These are phyloP conservation scores for Adansonia madagascariensis DNA, from an alignment of 441 rosid species.

Conservation along the genomic window DNA sequence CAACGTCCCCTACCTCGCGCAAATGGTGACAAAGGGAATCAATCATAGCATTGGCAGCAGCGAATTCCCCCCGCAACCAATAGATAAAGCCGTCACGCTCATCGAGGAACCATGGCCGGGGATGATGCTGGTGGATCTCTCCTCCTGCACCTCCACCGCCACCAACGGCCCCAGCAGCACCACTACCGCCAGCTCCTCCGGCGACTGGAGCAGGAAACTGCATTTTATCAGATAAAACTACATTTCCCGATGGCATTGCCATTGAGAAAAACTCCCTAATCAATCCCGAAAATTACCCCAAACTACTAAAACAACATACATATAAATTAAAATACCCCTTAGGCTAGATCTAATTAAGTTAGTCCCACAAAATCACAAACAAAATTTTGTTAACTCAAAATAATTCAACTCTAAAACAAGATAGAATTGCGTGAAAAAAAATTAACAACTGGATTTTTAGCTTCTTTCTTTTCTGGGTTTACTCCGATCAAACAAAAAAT, in stretches of 20 bases:
- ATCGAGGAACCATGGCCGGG: neutral
- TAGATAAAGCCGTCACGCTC: slow-evolving; percentile 13
- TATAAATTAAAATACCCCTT: slow-evolving; percentile 15
- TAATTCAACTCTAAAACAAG: neutral
- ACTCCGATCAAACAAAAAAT: slow-evolving; percentile 9
- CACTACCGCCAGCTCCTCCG: neutral
- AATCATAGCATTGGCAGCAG: slow-evolving; percentile 18
- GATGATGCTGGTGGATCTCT: slow-evolving; percentile 13
- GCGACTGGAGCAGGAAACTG: slow-evolving; percentile 46
- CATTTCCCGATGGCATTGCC: slow-evolving; percentile 37
- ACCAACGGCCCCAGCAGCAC: neutral
- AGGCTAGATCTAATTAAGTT: slow-evolving; percentile 30
- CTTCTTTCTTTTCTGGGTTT: neutral
- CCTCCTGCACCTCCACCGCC: neutral
- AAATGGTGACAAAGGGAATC: slow-evolving; percentile 2
- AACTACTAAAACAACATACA: slow-evolving; percentile 14
- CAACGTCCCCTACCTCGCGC: slow-evolving; percentile 14
- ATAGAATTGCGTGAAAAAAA: slow-evolving; percentile 50
- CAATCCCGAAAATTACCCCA: neutral
- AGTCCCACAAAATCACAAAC: slow-evolving; percentile 21
- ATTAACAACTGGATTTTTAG: neutral
- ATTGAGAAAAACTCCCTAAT: slow-evolving; percentile 1
- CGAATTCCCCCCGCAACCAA: slow-evolving; percentile 18
- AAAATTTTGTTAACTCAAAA: neutral
- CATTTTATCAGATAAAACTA: slow-evolving; percentile 59